Evolutionary conservation across 2,329 filamentous ascomycete genomes (phyloP).

Genomic region (Colletotrichum magnum): DNA sequence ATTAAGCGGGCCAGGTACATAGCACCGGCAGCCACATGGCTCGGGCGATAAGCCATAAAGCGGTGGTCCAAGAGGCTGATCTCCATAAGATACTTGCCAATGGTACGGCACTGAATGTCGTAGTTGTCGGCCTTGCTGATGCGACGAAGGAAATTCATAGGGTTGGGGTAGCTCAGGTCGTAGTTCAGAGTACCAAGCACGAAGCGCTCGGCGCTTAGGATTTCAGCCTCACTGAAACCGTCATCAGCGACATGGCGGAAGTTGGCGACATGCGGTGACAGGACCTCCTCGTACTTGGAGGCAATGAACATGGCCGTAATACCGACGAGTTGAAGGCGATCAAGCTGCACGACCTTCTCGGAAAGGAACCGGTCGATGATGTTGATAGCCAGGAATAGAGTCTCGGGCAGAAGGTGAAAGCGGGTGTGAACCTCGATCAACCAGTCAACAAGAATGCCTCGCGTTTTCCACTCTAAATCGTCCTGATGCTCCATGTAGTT

Average conservation of each 20-base stretch:
- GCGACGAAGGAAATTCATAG: constrained; percentile 99
- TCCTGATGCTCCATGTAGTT: constrained; percentile 96
- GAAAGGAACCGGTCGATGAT: constrained; percentile 98
- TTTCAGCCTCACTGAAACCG: constrained; percentile 94
- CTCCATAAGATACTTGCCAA: constrained; percentile 98
- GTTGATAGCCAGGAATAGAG: constrained; percentile 96
- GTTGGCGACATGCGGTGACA: constrained; percentile 96
- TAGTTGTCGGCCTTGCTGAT: constrained; percentile 99
- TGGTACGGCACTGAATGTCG: constrained; percentile 96
- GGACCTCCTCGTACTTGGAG: constrained; percentile 98
- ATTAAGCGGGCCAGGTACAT: constrained; percentile 97
- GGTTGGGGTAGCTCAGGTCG: constrained; percentile 98
- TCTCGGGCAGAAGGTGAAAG: constrained; percentile 95
- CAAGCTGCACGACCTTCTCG: constrained; percentile 93
- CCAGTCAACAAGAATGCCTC: constrained; percentile 97
- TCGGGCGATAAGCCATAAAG: constrained; percentile 91
- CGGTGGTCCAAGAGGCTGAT: constrained; percentile 96
- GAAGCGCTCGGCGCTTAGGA: constrained; percentile 96
- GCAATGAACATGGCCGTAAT: constrained; percentile 99
- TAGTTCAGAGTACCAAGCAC: constrained; percentile 93
- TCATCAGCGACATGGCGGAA: constrained; percentile 98
- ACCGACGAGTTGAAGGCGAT: constrained; percentile 95
- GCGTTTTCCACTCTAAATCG: constrained; percentile 98
- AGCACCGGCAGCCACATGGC: constrained; percentile 89
- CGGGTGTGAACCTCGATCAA: constrained; percentile 97